A percentile compares a stretch with the other conserved stretches of the same genome.
phyloP scores from a whole-genome alignment of 2,329 filamentous ascomycete genomes.

The Alternaria sp. region DNA sequence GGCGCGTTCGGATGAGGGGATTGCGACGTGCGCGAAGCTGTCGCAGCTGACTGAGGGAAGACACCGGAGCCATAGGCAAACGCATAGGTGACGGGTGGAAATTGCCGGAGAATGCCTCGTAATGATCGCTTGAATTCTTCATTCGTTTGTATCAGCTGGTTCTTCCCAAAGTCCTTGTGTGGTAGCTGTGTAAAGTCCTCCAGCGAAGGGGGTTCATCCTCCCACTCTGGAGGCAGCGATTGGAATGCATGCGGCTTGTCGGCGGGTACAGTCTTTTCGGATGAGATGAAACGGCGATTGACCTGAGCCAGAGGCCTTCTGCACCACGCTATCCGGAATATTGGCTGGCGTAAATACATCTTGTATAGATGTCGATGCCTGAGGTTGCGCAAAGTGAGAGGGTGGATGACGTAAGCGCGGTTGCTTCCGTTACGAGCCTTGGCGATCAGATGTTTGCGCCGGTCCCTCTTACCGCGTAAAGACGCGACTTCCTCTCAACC shows the following conservation, averaged over 20 bases:
- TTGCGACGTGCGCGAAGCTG: conserved; percentile 60
- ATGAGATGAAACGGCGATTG: conserved; percentile 37
- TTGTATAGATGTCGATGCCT: conserved; percentile 32
- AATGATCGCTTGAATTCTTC: conserved; percentile 93
- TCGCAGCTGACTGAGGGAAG: conserved; percentile 75
- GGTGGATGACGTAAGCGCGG: conserved; percentile 37
- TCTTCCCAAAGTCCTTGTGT: conserved; percentile 84
- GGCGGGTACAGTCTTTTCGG: conserved; percentile 32
- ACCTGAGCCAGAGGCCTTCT: conserved; percentile 31
- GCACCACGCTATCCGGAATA: conserved; percentile 39
- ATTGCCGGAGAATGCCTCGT: conserved; percentile 87
- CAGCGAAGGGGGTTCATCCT: conserved; percentile 75
- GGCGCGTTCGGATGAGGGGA: conserved; percentile 84
- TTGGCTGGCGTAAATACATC: conserved; percentile 45
- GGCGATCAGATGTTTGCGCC: conserved; percentile 19
- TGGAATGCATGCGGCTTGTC: conserved; percentile 32
- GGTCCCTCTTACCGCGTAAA: conserved; percentile 13
- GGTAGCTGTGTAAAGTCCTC: conserved; percentile 79
- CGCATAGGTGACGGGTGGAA: conserved; percentile 94
- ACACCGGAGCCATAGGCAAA: conserved; percentile 98
- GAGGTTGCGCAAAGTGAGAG: conserved; percentile 29
- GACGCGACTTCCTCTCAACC: conserved; percentile 22
- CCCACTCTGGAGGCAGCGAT: conserved; percentile 69
- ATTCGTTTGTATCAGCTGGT: conserved; percentile 93
- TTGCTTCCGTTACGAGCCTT: conserved; percentile 18